Evolutionary conservation across 2,329 filamentous ascomycete genomes (phyloP).

Genomic region (Pseudocercospora cruenta): DNA sequence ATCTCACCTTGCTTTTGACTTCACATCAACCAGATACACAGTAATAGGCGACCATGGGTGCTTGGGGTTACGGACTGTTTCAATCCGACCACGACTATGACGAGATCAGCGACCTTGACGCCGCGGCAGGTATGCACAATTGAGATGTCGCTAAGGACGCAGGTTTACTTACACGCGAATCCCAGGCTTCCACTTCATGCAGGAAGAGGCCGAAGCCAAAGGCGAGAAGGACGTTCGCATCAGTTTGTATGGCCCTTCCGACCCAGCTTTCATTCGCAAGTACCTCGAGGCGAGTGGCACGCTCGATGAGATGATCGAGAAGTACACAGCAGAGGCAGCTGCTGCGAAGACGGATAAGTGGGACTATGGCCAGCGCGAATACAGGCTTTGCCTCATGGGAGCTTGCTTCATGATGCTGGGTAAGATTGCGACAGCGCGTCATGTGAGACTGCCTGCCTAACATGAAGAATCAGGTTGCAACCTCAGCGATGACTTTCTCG

Average conservation of each 20-base stretch:
- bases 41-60: conserved; percentile 25
- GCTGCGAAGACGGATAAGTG: not conserved
- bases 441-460: not conserved
- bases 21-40: not conserved
- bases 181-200: not conserved
- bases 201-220: not conserved
- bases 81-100: conserved; percentile 25
- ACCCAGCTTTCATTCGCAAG: not conserved
- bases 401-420: conserved; percentile 4
- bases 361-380: not conserved
- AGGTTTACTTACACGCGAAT: not conserved
- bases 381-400: conserved; percentile 5
- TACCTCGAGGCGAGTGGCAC: conserved; percentile 7
- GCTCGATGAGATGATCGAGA: not conserved
- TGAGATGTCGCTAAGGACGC: not conserved
- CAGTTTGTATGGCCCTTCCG: not conserved
- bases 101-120: not conserved
- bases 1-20: not conserved
- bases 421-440: not conserved
- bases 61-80: conserved; percentile 23
- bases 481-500: not conserved
- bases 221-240: not conserved
- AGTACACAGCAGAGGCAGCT: not conserved
- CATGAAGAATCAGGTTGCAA: conserved; percentile 8
- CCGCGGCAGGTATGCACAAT: not conserved